Evolutionary conservation across 352 stramenopile species (phyloP), one percentile per base, ranked within the genome.

Genomic region (Phytophthora pseudosyringae): DNA sequence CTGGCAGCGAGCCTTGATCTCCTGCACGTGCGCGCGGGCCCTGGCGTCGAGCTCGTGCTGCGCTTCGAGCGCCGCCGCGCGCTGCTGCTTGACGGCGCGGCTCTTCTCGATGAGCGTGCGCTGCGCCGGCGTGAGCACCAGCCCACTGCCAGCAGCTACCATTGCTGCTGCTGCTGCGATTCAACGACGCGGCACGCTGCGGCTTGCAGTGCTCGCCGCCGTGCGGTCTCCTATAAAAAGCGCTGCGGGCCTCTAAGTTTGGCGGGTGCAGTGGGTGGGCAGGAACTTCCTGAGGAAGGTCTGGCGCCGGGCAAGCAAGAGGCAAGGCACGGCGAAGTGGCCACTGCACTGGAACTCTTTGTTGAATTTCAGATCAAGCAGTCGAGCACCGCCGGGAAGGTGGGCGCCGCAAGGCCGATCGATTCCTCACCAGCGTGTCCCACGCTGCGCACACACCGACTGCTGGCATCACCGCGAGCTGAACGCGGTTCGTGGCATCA

Each of bases 31-130:
- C 36, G 61, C 52, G 18, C 53, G 61, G 26, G 59, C 45, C 1
- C 66, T 53, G 9, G 67, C 59, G 16, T 85, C 62, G 15, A 81
- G 48, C 12, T 51, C 38, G 54, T 80, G 76, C 72, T 81, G 76
- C 2, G 71, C 72, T 12, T 70, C 71, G 31, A 69, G 33, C n/a
- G 69, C 78, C 25, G 80, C 76, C 25, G 70, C 58, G 25, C 75
- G 72, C 41, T 72, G 67, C 16, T 70, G 77, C 59, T 72, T 76
- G 51, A 70, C 81, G 5, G 64, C 75, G 18, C 78, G 63, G 15
- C 69, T 74, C 58, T 90, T 90, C 48, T 86, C 77, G 2, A 78
- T 75, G 25, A 90, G 69, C 10, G 53, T 61, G 10, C 79, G 79
- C 58, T 88, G 77, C 54, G 81, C 75, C 12, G 73, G 76, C 39